phyloP scores from a whole-genome alignment of 345 rosid genomes.

The Rhizophora apiculata region DNA sequence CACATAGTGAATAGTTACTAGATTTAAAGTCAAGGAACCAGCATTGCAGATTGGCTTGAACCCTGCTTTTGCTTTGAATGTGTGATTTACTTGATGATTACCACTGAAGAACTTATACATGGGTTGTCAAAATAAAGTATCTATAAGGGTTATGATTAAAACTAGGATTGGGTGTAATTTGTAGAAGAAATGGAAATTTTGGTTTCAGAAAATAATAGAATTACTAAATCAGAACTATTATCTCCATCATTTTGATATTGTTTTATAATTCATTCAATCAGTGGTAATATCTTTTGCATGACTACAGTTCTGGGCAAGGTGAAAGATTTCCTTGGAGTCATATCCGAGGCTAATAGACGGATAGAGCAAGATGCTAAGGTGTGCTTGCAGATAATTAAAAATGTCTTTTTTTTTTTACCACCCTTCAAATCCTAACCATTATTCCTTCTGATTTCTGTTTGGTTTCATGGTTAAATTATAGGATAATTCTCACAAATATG shows the following conservation, averaged over 20 bases:
- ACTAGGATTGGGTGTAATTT: too few species aligned
- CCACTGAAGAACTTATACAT: too few species aligned
- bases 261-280: neutral
- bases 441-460: neutral
- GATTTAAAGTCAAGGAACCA: too few species aligned
- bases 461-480: slow-evolving; percentile 12
- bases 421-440: neutral
- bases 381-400: neutral
- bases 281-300: neutral
- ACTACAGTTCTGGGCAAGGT: slow-evolving; percentile 62
- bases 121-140: too few species aligned
- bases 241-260: neutral
- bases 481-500: slow-evolving; percentile 56
- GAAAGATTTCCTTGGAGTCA: slow-evolving; percentile 63
- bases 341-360: slow-evolving; percentile 68
- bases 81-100: too few species aligned
- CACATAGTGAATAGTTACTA: neutral
- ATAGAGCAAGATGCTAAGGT: slow-evolving; percentile 63
- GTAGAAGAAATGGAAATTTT: too few species aligned
- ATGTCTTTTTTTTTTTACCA: neutral
- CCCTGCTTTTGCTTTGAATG: neutral
- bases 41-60: neutral
- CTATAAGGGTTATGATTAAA: too few species aligned
- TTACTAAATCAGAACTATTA: too few species aligned
- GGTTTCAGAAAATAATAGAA: too few species aligned